Conservation (phyloP, 1,139 yeast genomes). For the Saccharomyces hybrid region DNA sequence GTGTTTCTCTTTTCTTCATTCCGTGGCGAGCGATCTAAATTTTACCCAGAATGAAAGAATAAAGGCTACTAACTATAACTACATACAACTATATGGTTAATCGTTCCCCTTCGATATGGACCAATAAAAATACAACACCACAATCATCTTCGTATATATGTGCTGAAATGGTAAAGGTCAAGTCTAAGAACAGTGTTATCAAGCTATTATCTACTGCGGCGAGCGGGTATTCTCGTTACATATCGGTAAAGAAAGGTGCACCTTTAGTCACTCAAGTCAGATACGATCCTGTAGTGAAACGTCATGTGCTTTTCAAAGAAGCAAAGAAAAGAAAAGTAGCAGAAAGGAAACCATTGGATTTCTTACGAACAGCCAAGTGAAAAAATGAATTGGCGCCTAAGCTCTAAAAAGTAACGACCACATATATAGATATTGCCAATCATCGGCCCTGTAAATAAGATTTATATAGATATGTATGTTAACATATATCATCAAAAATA, state of each 20-base stretch:
- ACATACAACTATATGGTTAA: neutral
- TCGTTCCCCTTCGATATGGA: neutral
- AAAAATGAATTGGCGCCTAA: constrained; percentile 1
- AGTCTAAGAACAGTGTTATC: constrained; percentile 50
- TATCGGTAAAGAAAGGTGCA: constrained; percentile 74
- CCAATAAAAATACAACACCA: neutral
- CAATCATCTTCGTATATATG: neutral
- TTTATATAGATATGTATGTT: neutral
- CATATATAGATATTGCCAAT: constrained; percentile 15
- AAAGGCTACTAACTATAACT: too few relatives aligned
- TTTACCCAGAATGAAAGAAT: neutral
- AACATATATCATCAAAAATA: neutral
- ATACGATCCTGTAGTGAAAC: constrained; percentile 76
- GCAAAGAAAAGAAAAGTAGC: constrained; percentile 78
- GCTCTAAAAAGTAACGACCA: constrained; percentile 5
- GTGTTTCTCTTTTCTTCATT: neutral
- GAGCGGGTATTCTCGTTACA: constrained; percentile 79
- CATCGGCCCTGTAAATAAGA: neutral
- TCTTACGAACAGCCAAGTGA: constrained; percentile 42
- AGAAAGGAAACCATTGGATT: constrained; percentile 54
- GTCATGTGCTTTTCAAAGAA: constrained; percentile 85
- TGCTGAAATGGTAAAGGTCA: constrained; percentile 33
- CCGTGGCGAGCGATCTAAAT: neutral
- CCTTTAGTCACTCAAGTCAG: constrained; percentile 74
- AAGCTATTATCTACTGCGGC: constrained; percentile 74